Percentiles rank a stretch among this genome's conserved stretches.
Evolutionary conservation across 352 stramenopile genomes (phyloP).

Genomic region (Globisporangium recalcitrans): DNA sequence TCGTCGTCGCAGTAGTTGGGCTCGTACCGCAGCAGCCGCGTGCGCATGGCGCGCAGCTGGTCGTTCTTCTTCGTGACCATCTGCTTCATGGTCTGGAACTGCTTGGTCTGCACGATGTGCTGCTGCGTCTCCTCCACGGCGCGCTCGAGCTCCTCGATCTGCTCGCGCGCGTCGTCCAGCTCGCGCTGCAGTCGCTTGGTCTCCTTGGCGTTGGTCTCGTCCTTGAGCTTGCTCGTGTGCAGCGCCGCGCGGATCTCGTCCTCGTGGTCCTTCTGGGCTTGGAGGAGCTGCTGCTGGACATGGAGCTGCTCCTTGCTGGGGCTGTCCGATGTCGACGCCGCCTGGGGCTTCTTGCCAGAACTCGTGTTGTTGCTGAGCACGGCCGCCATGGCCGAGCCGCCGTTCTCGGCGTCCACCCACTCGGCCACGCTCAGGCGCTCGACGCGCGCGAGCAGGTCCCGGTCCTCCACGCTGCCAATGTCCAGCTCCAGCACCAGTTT

Average conservation of each 20-base stretch:
- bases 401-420: conserved; percentile 43
- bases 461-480: conserved; percentile 69
- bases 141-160: conserved; percentile 48
- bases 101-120: conserved; percentile 71
- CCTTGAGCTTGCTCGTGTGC: conserved; percentile 37
- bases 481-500: conserved; percentile 64
- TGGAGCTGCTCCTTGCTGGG: conserved; percentile 31
- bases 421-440: conserved; percentile 73
- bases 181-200: conserved; percentile 50
- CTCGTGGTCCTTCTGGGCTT: conserved; percentile 13
- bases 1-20: conserved; percentile 44
- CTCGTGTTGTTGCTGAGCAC: conserved; percentile 18
- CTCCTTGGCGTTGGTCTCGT: conserved; percentile 51
- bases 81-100: conserved; percentile 83
- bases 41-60: conserved; percentile 58
- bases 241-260: conserved; percentile 56
- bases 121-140: conserved; percentile 54
- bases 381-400: conserved; percentile 21
- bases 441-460: conserved; percentile 65
- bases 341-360: background rate
- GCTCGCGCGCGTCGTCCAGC: conserved; percentile 45
- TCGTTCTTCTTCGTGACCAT: conserved; percentile 83
- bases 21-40: conserved; percentile 73
- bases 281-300: conserved; percentile 22
- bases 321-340: background rate